phyloP scores from a whole-genome alignment of 106 monocot species.

The Dioscorea alata region DNA sequence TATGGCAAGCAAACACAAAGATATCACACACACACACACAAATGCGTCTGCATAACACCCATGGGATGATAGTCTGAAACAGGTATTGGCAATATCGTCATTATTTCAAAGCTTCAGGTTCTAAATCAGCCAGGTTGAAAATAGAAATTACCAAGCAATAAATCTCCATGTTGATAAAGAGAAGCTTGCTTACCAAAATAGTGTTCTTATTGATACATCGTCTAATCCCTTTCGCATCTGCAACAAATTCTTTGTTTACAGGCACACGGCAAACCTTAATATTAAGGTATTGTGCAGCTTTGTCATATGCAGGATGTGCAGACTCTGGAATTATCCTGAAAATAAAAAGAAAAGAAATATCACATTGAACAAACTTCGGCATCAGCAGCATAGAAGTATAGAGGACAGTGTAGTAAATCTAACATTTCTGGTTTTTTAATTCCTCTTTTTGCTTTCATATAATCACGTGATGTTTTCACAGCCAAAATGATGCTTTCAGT shows the following conservation, averaged over 20 bases:
- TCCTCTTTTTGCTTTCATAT: slow-evolving; percentile 83
- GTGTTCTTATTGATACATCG: slow-evolving; percentile 82
- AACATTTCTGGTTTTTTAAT: slow-evolving; percentile 94
- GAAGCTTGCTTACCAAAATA: slow-evolving; percentile 57
- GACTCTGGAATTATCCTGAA: slow-evolving; percentile 92
- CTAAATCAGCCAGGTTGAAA: too few relatives aligned
- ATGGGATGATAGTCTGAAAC: too few relatives aligned
- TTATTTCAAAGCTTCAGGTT: too few relatives aligned
- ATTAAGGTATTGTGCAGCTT: slow-evolving; percentile 95
- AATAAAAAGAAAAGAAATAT: not conserved
- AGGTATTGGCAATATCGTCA: too few relatives aligned
- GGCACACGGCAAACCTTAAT: slow-evolving; percentile 81
- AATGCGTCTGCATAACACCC: too few relatives aligned
- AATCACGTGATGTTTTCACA: slow-evolving; percentile 94
- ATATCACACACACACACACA: too few relatives aligned
- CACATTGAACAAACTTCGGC: not conserved
- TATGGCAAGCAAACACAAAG: too few relatives aligned
- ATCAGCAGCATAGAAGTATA: not conserved
- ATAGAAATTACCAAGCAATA: too few relatives aligned
- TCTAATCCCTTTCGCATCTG: slow-evolving; percentile 71
- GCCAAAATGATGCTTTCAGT: slow-evolving; percentile 98
- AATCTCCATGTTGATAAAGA: not conserved
- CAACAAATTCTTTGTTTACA: slow-evolving; percentile 81
- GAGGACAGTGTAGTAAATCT: not conserved
- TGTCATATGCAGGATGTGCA: slow-evolving; percentile 99